Evolutionary conservation across 108 stramenopile species (phyloP).

Genomic region (Skeletonema potamos): DNA sequence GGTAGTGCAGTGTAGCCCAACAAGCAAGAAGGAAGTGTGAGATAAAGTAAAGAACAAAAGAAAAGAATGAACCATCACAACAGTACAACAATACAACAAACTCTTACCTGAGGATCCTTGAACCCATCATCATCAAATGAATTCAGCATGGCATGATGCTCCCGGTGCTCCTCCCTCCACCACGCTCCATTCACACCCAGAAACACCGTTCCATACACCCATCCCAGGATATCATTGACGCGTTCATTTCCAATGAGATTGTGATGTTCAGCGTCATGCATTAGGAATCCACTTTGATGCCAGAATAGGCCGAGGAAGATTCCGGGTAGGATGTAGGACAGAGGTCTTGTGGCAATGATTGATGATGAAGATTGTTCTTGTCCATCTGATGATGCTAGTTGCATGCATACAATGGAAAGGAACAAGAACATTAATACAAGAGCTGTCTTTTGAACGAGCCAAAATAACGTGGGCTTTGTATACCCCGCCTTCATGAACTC

Average conservation of each 20-base stretch:
- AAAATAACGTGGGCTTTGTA: conserved; percentile 8
- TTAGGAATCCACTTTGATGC: conserved; percentile 35
- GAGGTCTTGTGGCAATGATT: neutral
- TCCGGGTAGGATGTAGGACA: conserved; percentile 17
- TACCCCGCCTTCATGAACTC: conserved; percentile 16
- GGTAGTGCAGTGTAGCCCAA: neutral
- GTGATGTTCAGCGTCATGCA: conserved; percentile 36
- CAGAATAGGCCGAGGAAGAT: conserved; percentile 26
- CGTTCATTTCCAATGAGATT: conserved; percentile 24
- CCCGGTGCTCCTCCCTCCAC: conserved; percentile 36
- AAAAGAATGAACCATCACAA: neutral
- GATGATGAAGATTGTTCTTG: neutral
- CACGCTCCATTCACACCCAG: conserved; percentile 38
- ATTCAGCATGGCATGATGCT: conserved; percentile 36
- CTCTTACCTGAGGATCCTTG: conserved; percentile 39
- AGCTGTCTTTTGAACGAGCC: conserved; percentile 13
- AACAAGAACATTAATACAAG: conserved; percentile 1
- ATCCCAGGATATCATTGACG: conserved; percentile 30
- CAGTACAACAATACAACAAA: neutral
- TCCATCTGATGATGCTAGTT: neutral
- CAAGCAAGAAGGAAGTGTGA: neutral
- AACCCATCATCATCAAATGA: conserved; percentile 23
- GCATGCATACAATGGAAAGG: conserved; percentile 15
- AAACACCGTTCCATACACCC: conserved; percentile 33
- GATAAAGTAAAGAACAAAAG: neutral